phyloP scores from a whole-genome alignment of 768 basidiomycete species.

The Suillus subaureus region DNA sequence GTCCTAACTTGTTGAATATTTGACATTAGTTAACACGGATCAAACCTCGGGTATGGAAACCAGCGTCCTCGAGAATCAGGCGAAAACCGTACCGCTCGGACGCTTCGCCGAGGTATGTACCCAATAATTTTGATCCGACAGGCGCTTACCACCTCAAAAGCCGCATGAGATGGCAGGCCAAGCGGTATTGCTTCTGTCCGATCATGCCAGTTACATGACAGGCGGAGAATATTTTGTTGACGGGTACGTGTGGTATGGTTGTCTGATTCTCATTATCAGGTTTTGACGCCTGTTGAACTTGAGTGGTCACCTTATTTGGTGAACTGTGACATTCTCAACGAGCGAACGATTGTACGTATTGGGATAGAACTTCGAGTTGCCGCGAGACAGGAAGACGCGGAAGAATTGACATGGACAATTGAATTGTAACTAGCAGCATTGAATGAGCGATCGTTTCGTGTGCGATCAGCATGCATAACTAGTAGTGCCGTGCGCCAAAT shows the following conservation, averaged over 20 bases:
- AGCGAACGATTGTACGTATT: neutral
- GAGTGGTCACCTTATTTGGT: conserved; percentile 35
- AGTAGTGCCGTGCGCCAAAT: neutral
- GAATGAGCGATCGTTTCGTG: neutral
- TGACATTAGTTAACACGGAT: conserved; percentile 53
- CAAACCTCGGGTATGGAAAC: conserved; percentile 56
- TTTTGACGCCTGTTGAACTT: neutral
- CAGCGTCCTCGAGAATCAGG: conserved; percentile 51
- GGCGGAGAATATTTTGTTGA: conserved; percentile 60
- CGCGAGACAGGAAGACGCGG: neutral
- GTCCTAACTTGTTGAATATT: neutral
- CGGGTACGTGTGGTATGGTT: conserved; percentile 41
- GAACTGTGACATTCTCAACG: conserved; percentile 8
- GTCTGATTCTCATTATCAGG: neutral
- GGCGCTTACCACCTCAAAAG: conserved; percentile 27
- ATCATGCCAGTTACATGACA: conserved; percentile 58
- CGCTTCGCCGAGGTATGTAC: conserved; percentile 56
- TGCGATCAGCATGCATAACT: neutral
- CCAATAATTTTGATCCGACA: neutral
- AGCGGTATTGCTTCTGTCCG: conserved; percentile 54
- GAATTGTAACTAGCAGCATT: neutral
- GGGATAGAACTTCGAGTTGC: neutral
- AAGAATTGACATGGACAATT: neutral
- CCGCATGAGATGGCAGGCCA: conserved; percentile 61
- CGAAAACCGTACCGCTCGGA: conserved; percentile 50